Base-by-base conservation (phyloP, 345 rosid genomes). In the Murraya paniculata region DNA sequence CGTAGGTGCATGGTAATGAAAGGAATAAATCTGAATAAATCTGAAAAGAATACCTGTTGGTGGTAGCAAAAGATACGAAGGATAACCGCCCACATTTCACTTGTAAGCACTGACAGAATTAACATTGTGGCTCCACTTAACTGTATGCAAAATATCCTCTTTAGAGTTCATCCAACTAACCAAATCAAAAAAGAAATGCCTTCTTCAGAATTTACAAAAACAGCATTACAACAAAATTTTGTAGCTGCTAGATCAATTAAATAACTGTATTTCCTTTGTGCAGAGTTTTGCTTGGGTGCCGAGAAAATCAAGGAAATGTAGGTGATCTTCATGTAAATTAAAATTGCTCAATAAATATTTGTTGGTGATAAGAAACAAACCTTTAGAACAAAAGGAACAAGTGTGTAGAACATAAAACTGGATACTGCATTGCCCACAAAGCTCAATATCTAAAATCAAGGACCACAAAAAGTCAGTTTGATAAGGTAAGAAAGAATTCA, bases 21-120 rank as follows among this genome's bases (percentile, higher is more conserved):
- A 45, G 50, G 50, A 45, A 45, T 11, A 11, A 45, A 64, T 48
- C 41, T 19, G 50, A 45, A 45, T 11, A 11, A 45, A 64, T 48
- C 41, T 19, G 33, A 19, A 22, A 60, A 41, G 14, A 7, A 58
- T 77, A 90, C 92, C 92, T 81, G 48, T 65, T 89, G 91, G 4
- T 48, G 84, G 75, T 87, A 89, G 81, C 88, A 75, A 75, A 80
- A 85, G 36, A 88, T 80, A 71, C 88, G 86, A 64, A 89, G 2
- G 11, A 86, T 79, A 9, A 85, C 91, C 0, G 88, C 89, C 95
- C 95, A 91, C 95, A 87, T 88, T 50, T 88, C 91, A 7, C 88
- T 70, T 5, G 91, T 88, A 57, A 88, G 90, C 78, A 88, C 45
- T 1, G 91, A 91, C 16, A 91, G 91, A 75, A 84, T 89, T 80